Evolutionary conservation across 257 asterid genomes (phyloP).

Genomic region (Lycium barbarum): DNA sequence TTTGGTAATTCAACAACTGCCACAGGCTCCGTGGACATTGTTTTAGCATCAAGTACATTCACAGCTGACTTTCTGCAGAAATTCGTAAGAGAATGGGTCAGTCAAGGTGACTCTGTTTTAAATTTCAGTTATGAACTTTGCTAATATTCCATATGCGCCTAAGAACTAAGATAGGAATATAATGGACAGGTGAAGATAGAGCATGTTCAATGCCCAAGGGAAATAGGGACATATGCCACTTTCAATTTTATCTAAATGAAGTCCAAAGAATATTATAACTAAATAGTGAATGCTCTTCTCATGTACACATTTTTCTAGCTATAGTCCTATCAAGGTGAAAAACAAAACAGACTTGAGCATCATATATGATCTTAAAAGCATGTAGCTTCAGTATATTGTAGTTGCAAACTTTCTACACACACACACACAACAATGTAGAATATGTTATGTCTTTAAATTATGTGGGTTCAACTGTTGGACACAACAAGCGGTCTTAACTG

Average conservation of each 20-base stretch:
- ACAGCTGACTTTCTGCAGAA: constrained; percentile 79
- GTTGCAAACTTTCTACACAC: not conserved
- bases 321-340: not conserved
- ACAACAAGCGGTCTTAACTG: not conserved
- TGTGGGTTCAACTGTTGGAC: constrained; percentile 7
- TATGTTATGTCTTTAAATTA: not conserved
- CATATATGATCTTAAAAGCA: constrained; percentile 18
- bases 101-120: not conserved
- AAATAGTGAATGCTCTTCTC: not conserved
- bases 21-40: constrained; percentile 89
- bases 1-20: constrained; percentile 80
- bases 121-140: not conserved
- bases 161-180: not conserved
- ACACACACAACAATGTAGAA: not conserved
- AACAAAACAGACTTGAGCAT: not conserved
- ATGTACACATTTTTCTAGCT: not conserved
- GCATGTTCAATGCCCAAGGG: not conserved
- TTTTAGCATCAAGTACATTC: constrained; percentile 88
- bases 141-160: not conserved
- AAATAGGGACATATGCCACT: not conserved
- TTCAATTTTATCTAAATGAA: not conserved
- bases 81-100: constrained; percentile 3
- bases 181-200: not conserved
- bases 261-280: not conserved
- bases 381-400: constrained; percentile 8